These are phyloP conservation scores for Batkoa obscura DNA, from an alignment of 371 early-diverging fungal genomes.

Conservation along the genomic window DNA sequence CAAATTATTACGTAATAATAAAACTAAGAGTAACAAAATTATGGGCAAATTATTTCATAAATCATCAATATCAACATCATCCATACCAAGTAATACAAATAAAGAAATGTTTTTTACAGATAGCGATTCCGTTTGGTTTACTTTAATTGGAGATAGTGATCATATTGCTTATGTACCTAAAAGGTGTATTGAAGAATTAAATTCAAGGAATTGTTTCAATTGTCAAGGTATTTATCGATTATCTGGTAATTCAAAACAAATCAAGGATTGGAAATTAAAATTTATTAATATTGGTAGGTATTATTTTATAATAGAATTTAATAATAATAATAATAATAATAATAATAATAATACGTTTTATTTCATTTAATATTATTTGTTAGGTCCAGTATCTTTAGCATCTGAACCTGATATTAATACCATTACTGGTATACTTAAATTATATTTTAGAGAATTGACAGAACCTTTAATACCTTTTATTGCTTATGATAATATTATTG, in stretches of 20 bases:
- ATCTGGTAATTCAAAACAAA: slow-evolving; percentile 24
- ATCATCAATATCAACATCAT: too few relatives aligned
- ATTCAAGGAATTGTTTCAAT: not conserved
- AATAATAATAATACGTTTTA: not conserved
- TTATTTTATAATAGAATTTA: too few relatives aligned
- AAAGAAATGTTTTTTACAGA: too few relatives aligned
- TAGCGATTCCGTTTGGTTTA: not conserved
- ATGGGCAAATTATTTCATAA: too few relatives aligned
- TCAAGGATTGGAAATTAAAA: slow-evolving; percentile 15
- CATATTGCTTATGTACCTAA: not conserved
- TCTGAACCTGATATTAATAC: slow-evolving; percentile 23
- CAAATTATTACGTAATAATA: too few relatives aligned
- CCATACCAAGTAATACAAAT: too few relatives aligned
- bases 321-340: too few relatives aligned
- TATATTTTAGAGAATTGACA: slow-evolving; percentile 30
- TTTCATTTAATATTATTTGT: not conserved
- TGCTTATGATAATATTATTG: slow-evolving; percentile 19
- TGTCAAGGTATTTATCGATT: slow-evolving; percentile 29
- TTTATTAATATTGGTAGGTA: slow-evolving; percentile 10
- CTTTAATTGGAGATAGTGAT: not conserved
- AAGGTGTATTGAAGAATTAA: not conserved
- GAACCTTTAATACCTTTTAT: slow-evolving; percentile 31
- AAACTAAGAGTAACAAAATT: too few relatives aligned
- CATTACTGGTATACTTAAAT: slow-evolving; percentile 25
- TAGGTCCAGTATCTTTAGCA: slow-evolving; percentile 7